phyloP scores from a whole-genome alignment of 371 early-diverging fungal genomes.

The Syncephalastrum racemosum region DNA sequence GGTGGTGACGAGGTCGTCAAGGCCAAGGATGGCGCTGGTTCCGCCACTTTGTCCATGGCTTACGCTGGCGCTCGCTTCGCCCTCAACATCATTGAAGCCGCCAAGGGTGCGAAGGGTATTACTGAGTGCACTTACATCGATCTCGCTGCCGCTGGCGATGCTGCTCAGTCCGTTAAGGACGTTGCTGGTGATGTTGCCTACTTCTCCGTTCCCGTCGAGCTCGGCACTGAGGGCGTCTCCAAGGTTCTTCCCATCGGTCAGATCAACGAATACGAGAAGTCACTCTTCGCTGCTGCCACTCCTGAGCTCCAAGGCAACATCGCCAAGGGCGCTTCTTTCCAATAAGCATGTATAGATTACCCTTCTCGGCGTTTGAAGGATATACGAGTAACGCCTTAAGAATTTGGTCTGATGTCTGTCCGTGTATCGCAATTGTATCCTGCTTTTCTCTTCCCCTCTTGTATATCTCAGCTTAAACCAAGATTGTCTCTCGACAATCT shows the following conservation, averaged over 20 bases:
- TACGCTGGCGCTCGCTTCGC: slow-evolving; percentile 89
- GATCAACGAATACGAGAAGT: slow-evolving; percentile 69
- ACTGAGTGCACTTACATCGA: slow-evolving; percentile 82
- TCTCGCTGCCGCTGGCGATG: slow-evolving; percentile 61
- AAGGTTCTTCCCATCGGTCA: slow-evolving; percentile 71
- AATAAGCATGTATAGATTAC: too few species aligned
- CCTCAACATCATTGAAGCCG: slow-evolving; percentile 71
- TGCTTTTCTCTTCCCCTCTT: too few species aligned
- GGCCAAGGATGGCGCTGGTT: slow-evolving; percentile 85
- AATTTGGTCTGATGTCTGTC: too few species aligned
- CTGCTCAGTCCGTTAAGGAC: slow-evolving; percentile 53
- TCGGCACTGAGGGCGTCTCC: slow-evolving; percentile 75
- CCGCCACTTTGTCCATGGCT: slow-evolving; percentile 93
- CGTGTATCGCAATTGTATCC: too few species aligned
- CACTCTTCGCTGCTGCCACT: slow-evolving; percentile 66
- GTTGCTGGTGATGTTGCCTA: slow-evolving; percentile 61
- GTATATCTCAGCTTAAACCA: too few species aligned
- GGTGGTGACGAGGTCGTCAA: slow-evolving; percentile 96
- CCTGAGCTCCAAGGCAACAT: slow-evolving; percentile 84
- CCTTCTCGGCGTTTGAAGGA: too few species aligned
- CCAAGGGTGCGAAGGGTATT: slow-evolving; percentile 59
- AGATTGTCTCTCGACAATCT: too few species aligned
- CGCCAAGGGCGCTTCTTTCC: slow-evolving; percentile 60
- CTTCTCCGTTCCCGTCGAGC: slow-evolving; percentile 84
- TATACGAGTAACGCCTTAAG: too few species aligned